Base-by-base conservation (phyloP, 2,329 filamentous ascomycete genomes). In the Aspergillus luchuensis region DNA sequence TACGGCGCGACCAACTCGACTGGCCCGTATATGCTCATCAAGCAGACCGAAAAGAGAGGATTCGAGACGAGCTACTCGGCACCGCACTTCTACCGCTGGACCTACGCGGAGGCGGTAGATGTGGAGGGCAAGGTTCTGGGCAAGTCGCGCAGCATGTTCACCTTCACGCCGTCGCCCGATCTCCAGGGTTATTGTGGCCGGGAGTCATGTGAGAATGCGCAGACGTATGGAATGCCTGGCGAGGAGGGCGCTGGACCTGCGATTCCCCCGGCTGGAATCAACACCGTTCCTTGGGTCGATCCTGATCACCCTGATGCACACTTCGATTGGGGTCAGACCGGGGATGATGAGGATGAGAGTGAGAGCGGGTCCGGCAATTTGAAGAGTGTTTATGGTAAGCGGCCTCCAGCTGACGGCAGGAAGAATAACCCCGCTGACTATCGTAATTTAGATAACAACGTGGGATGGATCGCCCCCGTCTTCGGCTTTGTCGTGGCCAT, bases 31-130 rank as follows among this genome's bases (percentile, higher is more conserved):
- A 67, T 52, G 4, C 57, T 72, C 38, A 60, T 78, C 13, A 64
- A 66, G 11, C 63, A 71, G 43, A 65, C 72, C 1, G 47, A 58
- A 36, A 79, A 76, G 63, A 66, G 60, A 7, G 77, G 77, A 0
- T 79, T 79, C 49, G 77, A 79, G 61, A 79, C 77, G 1, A 65
- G 66, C 15, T 75, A 75, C 56, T 70, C 66, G 3, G 67, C 71
- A 36, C 33, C 64, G 36, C 65, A 61, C 28, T 75, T 71, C 58
- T 73, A 70, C 51, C 66, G 61, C 5, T 75, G 72, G 71, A 66
- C 65, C 2, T 76, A 75, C 23, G 76, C 69, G 2, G 75, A 78
- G 55, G 77, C 75, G 0, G 59, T 79, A 10, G 74, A 76, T 47
- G 66, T 51, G 3, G 54, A 72, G 7, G 74, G 74, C 15, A 62